A percentile compares a stretch with the other conserved stretches of the same genome.
phyloP scores from a whole-genome alignment of 257 asterid genomes.

The Leonotis leonurus region DNA sequence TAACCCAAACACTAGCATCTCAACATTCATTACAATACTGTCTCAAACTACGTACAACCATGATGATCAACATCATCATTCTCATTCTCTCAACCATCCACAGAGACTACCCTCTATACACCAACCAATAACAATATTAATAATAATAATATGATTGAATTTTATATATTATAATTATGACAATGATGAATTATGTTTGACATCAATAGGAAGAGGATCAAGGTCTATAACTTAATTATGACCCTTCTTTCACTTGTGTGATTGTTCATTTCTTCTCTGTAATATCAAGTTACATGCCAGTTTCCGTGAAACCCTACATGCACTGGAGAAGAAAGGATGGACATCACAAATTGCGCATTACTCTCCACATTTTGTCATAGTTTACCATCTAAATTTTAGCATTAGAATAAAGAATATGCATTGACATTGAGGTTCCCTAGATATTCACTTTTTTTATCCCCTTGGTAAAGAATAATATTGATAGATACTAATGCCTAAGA shows the following conservation, averaged over 20 bases:
- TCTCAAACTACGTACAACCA: no score
- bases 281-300: background rate
- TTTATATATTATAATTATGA: no score
- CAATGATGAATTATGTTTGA: no score
- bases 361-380: background rate
- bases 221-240: constrained; percentile 38
- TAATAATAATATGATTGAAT: constrained; percentile 73
- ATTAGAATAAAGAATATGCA: background rate
- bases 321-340: constrained; percentile 87
- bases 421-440: no score
- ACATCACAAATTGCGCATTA: constrained; percentile 26
- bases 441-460: background rate
- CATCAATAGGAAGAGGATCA: constrained; percentile 65
- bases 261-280: background rate
- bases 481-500: background rate
- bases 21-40: no score
- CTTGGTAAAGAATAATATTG: background rate
- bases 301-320: no score
- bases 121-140: constrained; percentile 59
- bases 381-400: background rate
- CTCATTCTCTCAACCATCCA: no score
- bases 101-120: no score
- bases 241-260: background rate
- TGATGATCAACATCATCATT: no score
- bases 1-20: no score